Evolutionary conservation across 2,329 filamentous ascomycete species (phyloP), one percentile per base, ranked within the genome.

Genomic region (Coniochaeta sp.): DNA sequence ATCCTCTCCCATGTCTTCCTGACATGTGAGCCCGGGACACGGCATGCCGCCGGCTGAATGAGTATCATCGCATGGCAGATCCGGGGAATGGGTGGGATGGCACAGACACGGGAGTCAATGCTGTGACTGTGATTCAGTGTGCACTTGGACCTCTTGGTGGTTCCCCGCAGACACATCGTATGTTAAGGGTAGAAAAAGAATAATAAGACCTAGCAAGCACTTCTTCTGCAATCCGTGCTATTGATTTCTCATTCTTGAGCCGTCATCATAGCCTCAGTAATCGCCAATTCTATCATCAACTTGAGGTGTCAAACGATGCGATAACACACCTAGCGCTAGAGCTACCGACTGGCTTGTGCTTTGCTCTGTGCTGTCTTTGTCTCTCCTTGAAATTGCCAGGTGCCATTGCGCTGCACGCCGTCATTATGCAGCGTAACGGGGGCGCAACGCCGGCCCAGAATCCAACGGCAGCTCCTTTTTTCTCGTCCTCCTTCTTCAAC

Each of bases 381-480:
- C 14, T 50, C 20, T 12, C 16, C 33, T 40, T 42, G 26, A 42
- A 42, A 42, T 42, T 42, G 26, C 33, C 16, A 38, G 33, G 33
- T 38, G 47, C n/a, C 35, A 49, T 45, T 28, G 26, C 49, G 48
- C n/a, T n/a, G n/a, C n/a, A 52, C 52, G 55, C 58, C 38, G 38
- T 42, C 38, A 42, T 42, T 26, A 63, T 64, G 61, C 60, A 62
- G 55, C 53, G 53, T 33, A 49, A 53, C 45, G 59, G n/a, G n/a
- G n/a, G 54, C 52, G 52, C 56, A 32, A 57, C 56, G 45, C 58
- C 59, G 52, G 55, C 57, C 45, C 59, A 57, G 50, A 55, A 57
- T 51, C n/a, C n/a, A n/a, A n/a, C n/a, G n/a, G 57, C 57, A 51
- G 56, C 59, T 55, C 59, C 61, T 51, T 61, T 62, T 56, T 63